A percentile compares a stretch with the other conserved stretches of the same genome.
phyloP scores from a whole-genome alignment of 2,329 filamentous ascomycete species.

The Aspergillus transmontanensis region DNA sequence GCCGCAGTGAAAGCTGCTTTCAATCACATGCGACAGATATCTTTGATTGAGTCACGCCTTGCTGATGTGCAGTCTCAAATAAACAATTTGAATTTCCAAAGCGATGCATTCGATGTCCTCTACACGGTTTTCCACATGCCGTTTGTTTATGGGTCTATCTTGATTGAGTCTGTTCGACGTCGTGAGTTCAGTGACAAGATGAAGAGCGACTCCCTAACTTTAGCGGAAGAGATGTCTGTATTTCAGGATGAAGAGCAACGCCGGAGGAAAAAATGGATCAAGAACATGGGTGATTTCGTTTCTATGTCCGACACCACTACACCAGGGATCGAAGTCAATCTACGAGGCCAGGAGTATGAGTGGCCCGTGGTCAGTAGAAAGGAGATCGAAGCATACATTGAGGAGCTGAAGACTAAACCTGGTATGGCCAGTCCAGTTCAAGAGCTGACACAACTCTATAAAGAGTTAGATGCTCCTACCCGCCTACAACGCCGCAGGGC shows the following conservation, averaged over 20 bases:
- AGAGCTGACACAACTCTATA: conserved; percentile 74
- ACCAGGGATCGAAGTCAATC: conserved; percentile 79
- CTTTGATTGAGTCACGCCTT: conserved; percentile 75
- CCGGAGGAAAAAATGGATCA: conserved; percentile 86
- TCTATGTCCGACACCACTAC: conserved; percentile 67
- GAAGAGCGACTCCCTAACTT: conserved; percentile 77
- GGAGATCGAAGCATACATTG: conserved; percentile 75
- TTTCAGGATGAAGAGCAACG: conserved; percentile 93
- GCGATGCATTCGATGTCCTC: conserved; percentile 79
- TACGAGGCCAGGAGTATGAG: conserved; percentile 74
- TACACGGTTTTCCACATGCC: conserved; percentile 81
- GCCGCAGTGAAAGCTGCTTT: conserved; percentile 66
- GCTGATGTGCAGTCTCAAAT: conserved; percentile 73
- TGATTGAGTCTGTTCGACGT: conserved; percentile 81
- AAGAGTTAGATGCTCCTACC: conserved; percentile 78
- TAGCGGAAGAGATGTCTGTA: conserved; percentile 89
- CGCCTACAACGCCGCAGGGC: conserved; percentile 83
- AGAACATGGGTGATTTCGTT: conserved; percentile 75
- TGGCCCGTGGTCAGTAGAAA: conserved; percentile 79
- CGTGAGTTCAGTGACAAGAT: conserved; percentile 93
- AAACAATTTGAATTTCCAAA: conserved; percentile 71
- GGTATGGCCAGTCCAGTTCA: conserved; percentile 67
- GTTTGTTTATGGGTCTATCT: conserved; percentile 83
- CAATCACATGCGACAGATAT: conserved; percentile 79
- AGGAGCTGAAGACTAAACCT: conserved; percentile 65